Evolutionary conservation across 352 stramenopile genomes (phyloP).

Genomic region (Globisporangium paroecandrum): DNA sequence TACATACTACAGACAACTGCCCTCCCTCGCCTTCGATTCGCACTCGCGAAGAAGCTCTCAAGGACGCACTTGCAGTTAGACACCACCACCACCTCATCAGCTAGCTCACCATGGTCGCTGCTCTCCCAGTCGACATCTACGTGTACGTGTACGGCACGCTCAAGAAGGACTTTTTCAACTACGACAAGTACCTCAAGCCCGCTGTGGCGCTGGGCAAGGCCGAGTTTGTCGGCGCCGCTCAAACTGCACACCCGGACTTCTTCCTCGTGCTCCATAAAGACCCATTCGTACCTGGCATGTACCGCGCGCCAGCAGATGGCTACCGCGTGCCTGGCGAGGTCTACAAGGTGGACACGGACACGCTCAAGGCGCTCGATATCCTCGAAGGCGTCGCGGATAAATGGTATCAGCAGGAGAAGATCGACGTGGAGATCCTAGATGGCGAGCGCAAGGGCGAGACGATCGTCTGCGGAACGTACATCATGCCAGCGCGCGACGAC

Average conservation of each 20-base stretch:
- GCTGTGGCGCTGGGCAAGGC: slow-evolving; percentile 48
- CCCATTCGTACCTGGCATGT: slow-evolving; percentile 19
- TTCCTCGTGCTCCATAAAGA: slow-evolving; percentile 42
- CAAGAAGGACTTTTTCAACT: slow-evolving; percentile 75
- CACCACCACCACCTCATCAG: neutral
- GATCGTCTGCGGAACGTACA: slow-evolving; percentile 45
- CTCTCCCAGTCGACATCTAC: slow-evolving; percentile 27
- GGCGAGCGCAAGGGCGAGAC: slow-evolving; percentile 35
- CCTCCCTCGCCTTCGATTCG: neutral
- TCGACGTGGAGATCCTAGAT: slow-evolving; percentile 50
- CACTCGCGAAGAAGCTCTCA: neutral
- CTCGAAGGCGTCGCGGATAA: slow-evolving; percentile 67
- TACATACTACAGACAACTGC: too few relatives aligned
- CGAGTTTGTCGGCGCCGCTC: slow-evolving; percentile 37
- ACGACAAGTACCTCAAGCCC: slow-evolving; percentile 58
- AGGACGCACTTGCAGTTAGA: neutral
- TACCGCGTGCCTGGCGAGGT: slow-evolving; percentile 57
- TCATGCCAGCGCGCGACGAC: slow-evolving; percentile 52
- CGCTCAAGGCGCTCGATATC: slow-evolving; percentile 59
- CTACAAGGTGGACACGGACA: slow-evolving; percentile 55
- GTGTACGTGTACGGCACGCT: slow-evolving; percentile 84
- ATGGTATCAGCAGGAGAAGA: slow-evolving; percentile 67
- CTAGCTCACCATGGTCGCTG: neutral
- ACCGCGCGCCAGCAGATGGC: slow-evolving; percentile 35
- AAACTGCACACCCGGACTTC: slow-evolving; percentile 37